Evolutionary conservation across 164 flowering plant species (phyloP).

Genomic region (Akebia trifoliata): DNA sequence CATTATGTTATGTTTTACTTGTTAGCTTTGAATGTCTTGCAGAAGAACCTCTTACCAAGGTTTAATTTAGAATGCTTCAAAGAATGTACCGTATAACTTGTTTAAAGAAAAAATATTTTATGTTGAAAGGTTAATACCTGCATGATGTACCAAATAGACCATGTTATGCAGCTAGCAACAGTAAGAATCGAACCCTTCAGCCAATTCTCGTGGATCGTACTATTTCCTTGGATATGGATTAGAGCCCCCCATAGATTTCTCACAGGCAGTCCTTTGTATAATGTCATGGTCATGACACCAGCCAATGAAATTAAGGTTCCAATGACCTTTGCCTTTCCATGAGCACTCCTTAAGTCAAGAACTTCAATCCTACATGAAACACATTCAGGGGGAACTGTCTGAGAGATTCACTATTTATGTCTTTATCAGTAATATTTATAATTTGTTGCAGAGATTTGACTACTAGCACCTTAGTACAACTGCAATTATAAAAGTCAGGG

Average conservation of each 20-base stretch:
- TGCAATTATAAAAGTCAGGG: conserved; percentile 68
- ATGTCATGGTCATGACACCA: conserved; percentile 71
- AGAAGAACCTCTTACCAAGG: neutral
- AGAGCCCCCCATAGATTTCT: conserved; percentile 39
- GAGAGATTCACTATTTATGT: neutral
- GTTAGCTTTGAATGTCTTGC: neutral
- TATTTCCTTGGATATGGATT: conserved; percentile 37
- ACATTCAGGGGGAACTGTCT: neutral
- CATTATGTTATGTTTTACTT: too few relatives aligned
- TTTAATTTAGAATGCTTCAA: neutral
- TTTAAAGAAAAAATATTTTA: neutral
- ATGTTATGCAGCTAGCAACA: conserved; percentile 64
- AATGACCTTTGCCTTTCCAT: conserved; percentile 59
- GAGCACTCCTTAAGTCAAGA: conserved; percentile 37
- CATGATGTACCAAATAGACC: conserved; percentile 81
- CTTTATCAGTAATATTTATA: neutral
- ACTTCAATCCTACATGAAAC: conserved; percentile 47
- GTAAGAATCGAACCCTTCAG: conserved; percentile 69
- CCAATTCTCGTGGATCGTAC: conserved; percentile 53
- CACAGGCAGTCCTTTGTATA: conserved; percentile 61
- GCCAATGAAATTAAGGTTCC: conserved; percentile 70
- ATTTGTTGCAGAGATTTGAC: too few relatives aligned
- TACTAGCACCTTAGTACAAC: conserved; percentile 66
- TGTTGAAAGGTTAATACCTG: conserved; percentile 41
- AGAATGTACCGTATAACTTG: neutral